These are phyloP conservation scores for Talaromyces amestolkiae DNA, from an alignment of 2,329 filamentous ascomycete species.

Conservation along the genomic window DNA sequence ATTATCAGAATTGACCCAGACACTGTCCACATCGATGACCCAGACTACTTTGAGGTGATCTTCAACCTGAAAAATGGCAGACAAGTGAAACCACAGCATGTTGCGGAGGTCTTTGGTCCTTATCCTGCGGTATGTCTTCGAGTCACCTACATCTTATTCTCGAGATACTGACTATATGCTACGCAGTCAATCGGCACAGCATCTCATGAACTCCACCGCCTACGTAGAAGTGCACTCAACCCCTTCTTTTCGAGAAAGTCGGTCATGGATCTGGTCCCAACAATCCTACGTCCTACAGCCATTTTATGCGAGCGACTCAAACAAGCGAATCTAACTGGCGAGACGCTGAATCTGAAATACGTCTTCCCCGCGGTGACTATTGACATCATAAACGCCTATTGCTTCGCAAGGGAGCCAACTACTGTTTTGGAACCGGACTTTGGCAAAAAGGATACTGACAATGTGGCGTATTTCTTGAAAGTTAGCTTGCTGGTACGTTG, in stretches of 20 bases:
- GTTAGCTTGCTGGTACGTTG: not conserved
- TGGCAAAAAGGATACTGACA: not conserved
- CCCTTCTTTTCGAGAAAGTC: constrained; percentile 29
- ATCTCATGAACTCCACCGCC: constrained; percentile 32
- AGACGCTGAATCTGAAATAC: not conserved
- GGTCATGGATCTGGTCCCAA: not conserved
- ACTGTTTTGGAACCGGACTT: not conserved
- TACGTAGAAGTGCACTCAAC: constrained; percentile 33
- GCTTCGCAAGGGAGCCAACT: not conserved
- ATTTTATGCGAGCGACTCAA: not conserved
- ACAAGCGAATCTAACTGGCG: not conserved
- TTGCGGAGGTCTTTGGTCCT: not conserved
- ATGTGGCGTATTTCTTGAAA: not conserved
- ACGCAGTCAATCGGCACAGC: constrained; percentile 22
- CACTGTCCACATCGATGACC: constrained; percentile 33
- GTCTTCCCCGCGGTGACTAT: not conserved
- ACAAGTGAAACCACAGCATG: not conserved
- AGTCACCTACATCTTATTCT: not conserved
- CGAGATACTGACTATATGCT: not conserved
- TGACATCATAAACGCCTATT: not conserved
- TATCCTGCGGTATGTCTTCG: not conserved
- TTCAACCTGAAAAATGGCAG: not conserved
- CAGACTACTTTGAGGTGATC: constrained; percentile 26
- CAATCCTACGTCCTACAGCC: not conserved
- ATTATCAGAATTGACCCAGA: constrained; percentile 34